Base-by-base conservation (phyloP, 768 basidiomycete species). In the Paxillus rubicundulus region DNA sequence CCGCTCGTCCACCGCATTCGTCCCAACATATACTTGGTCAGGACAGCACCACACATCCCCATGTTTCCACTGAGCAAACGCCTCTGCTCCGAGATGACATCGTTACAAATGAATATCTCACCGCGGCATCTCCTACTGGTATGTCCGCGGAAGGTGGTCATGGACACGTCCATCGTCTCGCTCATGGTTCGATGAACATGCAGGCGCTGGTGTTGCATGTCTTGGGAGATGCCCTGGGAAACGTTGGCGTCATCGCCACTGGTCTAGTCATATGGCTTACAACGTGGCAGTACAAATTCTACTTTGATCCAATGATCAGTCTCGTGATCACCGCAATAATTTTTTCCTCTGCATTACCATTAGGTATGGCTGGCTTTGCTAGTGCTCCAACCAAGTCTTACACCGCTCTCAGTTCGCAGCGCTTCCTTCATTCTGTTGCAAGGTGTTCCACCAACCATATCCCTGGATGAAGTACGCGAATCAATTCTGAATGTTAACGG, bases 291-390 rank as follows among this genome's bases (percentile, higher is more conserved):
- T 94, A 82, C 79, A 92, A 89, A 66, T 89, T 84, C 63, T 97
- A 94, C 73, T 93, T 85, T 59, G 97, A 99, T 68, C 97, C 97
- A 1, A 67, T 87, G 37, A 93, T 99, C 71, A 92, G 89, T 68
- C 78, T 99, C 59, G 78, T 98, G 49, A 98, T 99, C 71, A 94
- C 97, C 1, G 76, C 84, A 46, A 98, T 99, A 68, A 99, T 99
- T 57, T 96, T 98, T 75, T 93, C 90, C 2, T 94, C 91, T 53
- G 92, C 97, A 8, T 67, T 98, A 39, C 97, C 97, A 5, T 79
- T 99, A 32, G 89, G 89, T 90, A 57, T 32, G 81, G 30, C 57
- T 34, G 9, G 3, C 41, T 49, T 43, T 17, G 17, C 49, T 28
- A 9, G 24, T 42, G n/a, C 30, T 30, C 5, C 5, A 12, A 50